Percentiles rank a stretch among this genome's conserved stretches.
Conservation (phyloP, 2,329 filamentous ascomycete species). For the Penicillium sp. region DNA sequence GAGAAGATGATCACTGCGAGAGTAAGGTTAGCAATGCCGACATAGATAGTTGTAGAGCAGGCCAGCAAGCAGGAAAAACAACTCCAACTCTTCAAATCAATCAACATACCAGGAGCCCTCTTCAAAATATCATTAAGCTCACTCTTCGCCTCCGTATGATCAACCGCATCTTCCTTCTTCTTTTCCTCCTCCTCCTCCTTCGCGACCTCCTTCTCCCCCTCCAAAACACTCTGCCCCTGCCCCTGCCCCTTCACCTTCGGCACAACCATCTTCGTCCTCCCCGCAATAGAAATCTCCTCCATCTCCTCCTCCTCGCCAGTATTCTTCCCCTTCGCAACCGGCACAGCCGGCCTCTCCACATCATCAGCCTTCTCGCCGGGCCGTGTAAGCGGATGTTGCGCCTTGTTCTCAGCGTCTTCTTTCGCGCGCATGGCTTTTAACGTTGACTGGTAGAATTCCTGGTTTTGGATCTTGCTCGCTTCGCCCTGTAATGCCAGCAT, state of each 20-base stretch:
- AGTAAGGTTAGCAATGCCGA: not conserved
- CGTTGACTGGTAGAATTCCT: constrained; percentile 61
- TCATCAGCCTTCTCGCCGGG: constrained; percentile 56
- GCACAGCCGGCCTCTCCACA: constrained; percentile 44
- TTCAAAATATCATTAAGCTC: constrained; percentile 81
- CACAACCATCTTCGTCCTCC: constrained; percentile 56
- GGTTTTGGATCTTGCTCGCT: constrained; percentile 44
- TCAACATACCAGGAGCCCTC: constrained; percentile 79
- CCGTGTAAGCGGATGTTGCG: constrained; percentile 38
- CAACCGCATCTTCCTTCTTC: constrained; percentile 51
- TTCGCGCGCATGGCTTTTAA: constrained; percentile 58
- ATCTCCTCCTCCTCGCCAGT: constrained; percentile 17
- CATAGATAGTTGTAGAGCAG: not conserved
- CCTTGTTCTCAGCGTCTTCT: constrained; percentile 54
- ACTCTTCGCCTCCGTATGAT: constrained; percentile 57
- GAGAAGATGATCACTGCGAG: constrained; percentile 87
- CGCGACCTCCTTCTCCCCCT: not conserved
- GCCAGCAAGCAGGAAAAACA: constrained; percentile 20
- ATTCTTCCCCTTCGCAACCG: constrained; percentile 44
- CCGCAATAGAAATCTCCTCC: constrained; percentile 57
- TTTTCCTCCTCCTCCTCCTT: constrained; percentile 12
- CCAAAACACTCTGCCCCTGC: constrained; percentile 30
- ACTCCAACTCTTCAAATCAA: no score
- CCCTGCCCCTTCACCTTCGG: constrained; percentile 39
- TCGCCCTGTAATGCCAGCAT: constrained; percentile 41